Evolutionary conservation across 768 basidiomycete genomes (phyloP).

Genomic region (Strobilomyces echinocephalus): DNA sequence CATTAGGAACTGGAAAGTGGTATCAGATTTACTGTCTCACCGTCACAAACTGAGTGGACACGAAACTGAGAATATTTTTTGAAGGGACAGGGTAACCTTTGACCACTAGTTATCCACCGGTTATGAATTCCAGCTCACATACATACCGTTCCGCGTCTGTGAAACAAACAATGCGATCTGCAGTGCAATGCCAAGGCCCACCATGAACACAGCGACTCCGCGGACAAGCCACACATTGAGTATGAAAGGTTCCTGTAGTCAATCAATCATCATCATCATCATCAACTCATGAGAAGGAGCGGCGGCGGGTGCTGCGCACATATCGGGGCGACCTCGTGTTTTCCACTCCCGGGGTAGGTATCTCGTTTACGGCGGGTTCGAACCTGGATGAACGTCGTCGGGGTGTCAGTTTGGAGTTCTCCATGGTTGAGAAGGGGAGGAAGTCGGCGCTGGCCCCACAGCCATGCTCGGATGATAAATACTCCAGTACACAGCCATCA

Average conservation of each 20-base stretch:
- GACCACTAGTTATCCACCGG: not conserved
- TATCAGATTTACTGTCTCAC: constrained; percentile 24
- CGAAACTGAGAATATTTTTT: constrained; percentile 45
- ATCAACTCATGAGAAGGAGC: not conserved
- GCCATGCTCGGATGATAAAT: not conserved
- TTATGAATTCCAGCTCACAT: not conserved
- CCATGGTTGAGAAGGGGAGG: not conserved
- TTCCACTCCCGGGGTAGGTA: constrained; percentile 40
- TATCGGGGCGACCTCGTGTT: constrained; percentile 37
- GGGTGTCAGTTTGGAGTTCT: not conserved
- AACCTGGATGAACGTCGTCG: constrained; percentile 32
- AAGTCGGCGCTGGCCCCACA: not conserved
- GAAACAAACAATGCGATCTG: constrained; percentile 15
- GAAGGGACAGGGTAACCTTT: constrained; percentile 52
- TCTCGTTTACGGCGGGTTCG: constrained; percentile 43
- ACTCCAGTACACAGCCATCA: not conserved
- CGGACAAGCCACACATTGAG: constrained; percentile 39
- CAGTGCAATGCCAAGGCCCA: constrained; percentile 25
- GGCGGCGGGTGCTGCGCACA: constrained; percentile 29
- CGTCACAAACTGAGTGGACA: constrained; percentile 43
- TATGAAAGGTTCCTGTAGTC: constrained; percentile 25
- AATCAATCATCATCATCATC: not conserved
- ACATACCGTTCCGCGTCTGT: constrained; percentile 14
- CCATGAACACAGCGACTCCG: constrained; percentile 38
- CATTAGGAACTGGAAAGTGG: not conserved